These are phyloP conservation scores for Trichoderma semiorbis DNA, from an alignment of 2,329 filamentous ascomycete species.

Conservation along the genomic window DNA sequence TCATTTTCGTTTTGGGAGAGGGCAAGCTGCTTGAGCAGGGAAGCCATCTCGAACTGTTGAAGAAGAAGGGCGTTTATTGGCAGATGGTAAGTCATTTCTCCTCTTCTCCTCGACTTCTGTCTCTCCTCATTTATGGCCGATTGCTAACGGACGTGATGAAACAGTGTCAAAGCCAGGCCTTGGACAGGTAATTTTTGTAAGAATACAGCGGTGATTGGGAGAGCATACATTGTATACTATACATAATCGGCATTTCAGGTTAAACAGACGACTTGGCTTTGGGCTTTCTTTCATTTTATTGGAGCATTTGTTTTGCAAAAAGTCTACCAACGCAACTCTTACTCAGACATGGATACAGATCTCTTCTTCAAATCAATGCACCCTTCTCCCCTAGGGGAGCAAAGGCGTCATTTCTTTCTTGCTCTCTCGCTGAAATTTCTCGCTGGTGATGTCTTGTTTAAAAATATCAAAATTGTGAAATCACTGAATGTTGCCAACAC, in stretches of 20 bases:
- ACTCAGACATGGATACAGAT: not conserved
- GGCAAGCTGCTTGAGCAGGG: constrained; percentile 55
- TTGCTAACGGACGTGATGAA: constrained; percentile 26
- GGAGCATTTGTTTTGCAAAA: not conserved
- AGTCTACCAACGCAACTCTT: not conserved
- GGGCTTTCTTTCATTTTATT: not conserved
- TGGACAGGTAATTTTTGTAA: constrained; percentile 42
- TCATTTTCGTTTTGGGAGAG: constrained; percentile 75
- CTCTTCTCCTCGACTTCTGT: not conserved
- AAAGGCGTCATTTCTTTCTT: not conserved
- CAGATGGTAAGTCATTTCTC: constrained; percentile 47
- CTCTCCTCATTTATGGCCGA: not conserved
- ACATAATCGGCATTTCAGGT: not conserved
- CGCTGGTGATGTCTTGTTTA: not conserved
- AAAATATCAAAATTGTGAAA: not conserved
- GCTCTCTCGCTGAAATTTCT: not conserved
- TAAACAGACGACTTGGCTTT: not conserved
- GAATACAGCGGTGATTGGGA: not conserved
- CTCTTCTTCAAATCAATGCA: not conserved
- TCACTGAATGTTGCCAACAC: not conserved
- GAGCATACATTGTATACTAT: not conserved
- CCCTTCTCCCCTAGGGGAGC: not conserved
- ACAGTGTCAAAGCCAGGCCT: constrained; percentile 57
- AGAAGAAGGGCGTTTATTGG: constrained; percentile 53
- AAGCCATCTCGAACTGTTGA: constrained; percentile 49